Base-by-base conservation (phyloP, 148 eudicot genomes). In the Polygonum aviculare region DNA sequence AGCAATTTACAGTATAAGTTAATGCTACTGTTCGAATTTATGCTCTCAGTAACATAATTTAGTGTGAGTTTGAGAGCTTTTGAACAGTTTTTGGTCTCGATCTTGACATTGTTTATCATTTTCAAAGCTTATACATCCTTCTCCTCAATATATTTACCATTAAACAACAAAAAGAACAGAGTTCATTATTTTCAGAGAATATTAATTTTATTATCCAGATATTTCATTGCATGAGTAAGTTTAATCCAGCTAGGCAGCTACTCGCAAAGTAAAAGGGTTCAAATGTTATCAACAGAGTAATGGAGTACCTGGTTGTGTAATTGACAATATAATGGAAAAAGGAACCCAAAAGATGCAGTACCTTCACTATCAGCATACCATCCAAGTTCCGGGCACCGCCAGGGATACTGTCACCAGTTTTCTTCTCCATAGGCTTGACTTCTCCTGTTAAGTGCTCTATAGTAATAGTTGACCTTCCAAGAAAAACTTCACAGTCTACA, bases 401-500 rank as follows among this genome's bases (percentile, higher is more conserved):
- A 63, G 99, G 99, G 80, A 95, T 93, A 80, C 81, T 75, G 81
- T 95, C 97, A 39, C 94, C 96, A 62, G 87, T 86, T 69, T 83
- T 82, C 79, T 85, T 88, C 6, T 90, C 97, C 40, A 95, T 36
- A 73, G 99, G 99, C 81, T 92, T 95, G 77, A 92, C 86, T 81
- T 95, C 99, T 41, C 99, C 99, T 45, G 99, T 95, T 88, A 95
- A 87, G 84, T 95, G 99, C 85, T 95, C 99, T 77, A 88, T 84
- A 15, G 99, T 95, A 77, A 95, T 87, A 78, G 97, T 93, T 77
- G 99, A 92, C 83, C 94, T 86, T 79, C 99, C 99, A 84, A 77
- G 96, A 77, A 81, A 86, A 70, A 95, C 97, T 85, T 88, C 91
- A 89, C 94, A 90, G 80, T 95, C 99, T 77, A 95, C 96, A 45